Base-by-base conservation (phyloP, 108 stramenopile genomes). In the Epipyxis sp. region DNA sequence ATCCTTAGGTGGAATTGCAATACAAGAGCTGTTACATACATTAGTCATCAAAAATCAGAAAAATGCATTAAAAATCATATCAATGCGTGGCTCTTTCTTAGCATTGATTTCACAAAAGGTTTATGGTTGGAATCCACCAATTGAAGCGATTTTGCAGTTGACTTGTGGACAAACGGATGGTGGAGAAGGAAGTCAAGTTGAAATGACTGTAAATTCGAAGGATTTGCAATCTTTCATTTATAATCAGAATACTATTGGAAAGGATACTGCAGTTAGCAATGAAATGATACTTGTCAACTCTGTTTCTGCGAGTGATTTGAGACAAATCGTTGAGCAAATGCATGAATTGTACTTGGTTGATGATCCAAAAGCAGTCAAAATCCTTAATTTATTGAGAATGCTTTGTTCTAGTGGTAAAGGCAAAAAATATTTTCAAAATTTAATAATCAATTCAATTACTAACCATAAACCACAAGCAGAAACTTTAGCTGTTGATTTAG, bases 281-380 rank as follows among this genome's bases (percentile, higher is more conserved):
- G 65, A 20, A 42, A 6, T 13, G 42, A 6, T 39, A 67, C 20
- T 20, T 67, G 65, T 74, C 71, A 42, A 74, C 32, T 29, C 44
- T 10, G 43, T 74, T 42, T 25, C 3, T 29, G 6, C 71, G 41
- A 74, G 50, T 29, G 71, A 74, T 37, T 6, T 74, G 3, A 37
- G 50, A 3, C 44, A 74, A 32, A 54, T 74, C 46, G n/a, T 74
- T 29, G 50, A 74, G 25, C 44, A 74, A 32, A 74, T 57, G 71
- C 6, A 39, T 42, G 3, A 39, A 42, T 30, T 74, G 50, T 32
- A 74, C 50, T 43, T 37, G 71, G 27, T 27, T 37, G 43, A 74
- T 42, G n/a, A 74, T 10, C 10, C 3, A 42, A 43, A 37, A 13
- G 32, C 32, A 27, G 32, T 6, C 10, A 39, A 74, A 10, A 27